Percentiles rank a stretch among this genome's conserved stretches.
phyloP scores from a whole-genome alignment of 2,329 filamentous ascomycete genomes.

The Fusarium palustre region DNA sequence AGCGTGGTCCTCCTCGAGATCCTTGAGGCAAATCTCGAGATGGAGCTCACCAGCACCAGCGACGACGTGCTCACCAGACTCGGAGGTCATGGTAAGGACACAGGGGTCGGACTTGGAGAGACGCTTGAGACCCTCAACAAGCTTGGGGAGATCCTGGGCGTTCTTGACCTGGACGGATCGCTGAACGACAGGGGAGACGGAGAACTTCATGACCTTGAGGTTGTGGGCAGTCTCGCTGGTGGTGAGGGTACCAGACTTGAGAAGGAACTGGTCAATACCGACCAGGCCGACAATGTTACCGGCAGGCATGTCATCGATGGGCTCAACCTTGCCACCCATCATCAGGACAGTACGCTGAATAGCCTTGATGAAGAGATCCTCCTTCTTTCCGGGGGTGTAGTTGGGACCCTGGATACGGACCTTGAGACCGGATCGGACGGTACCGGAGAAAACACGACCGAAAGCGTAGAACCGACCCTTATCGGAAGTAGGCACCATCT shows the following conservation, averaged over 20 bases:
- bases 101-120: conserved; percentile 99
- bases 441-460: conserved; percentile 99
- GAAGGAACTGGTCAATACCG: conserved; percentile 99
- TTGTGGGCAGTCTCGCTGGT: conserved; percentile 98
- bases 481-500: conserved; percentile 99
- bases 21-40: conserved; percentile 99
- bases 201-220: conserved; percentile 99
- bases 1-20: conserved; percentile 99
- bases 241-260: conserved; percentile 99
- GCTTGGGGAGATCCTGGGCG: conserved; percentile 98
- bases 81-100: conserved; percentile 88
- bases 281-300: conserved; percentile 99
- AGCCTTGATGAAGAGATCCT: conserved; percentile 98
- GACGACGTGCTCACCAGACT: conserved; percentile 98
- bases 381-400: conserved; percentile 98
- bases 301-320: conserved; percentile 98
- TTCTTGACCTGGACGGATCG: conserved; percentile 99
- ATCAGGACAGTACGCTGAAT: conserved; percentile 99
- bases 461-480: conserved; percentile 99
- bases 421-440: conserved; percentile 96
- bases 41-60: conserved; percentile 99
- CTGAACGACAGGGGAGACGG: conserved; percentile 97
- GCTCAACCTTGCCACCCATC: conserved; percentile 99
- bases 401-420: conserved; percentile 99
- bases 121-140: conserved; percentile 99